Base-by-base conservation (phyloP, 495 filamentous ascomycete species). In the Penicillium herquei region DNA sequence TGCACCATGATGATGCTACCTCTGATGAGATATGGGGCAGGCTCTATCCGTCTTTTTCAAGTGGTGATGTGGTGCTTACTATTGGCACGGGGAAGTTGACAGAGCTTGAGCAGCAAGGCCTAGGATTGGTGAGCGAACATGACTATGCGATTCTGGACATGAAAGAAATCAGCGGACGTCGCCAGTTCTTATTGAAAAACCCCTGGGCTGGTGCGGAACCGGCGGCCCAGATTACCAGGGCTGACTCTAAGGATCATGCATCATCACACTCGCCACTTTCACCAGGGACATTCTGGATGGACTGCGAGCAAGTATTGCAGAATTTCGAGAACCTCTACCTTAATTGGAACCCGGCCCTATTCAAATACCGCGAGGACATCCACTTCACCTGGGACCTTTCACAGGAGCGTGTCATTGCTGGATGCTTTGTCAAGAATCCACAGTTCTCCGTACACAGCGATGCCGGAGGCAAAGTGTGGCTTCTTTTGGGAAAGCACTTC, bases 241-340 rank as follows among this genome's bases (percentile, higher is more conserved):
- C 48, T 45, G 62, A 57, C 17, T 32, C 45, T 5, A 10, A 7
- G 16, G 58, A 66, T 12, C 13, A 44, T 17, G 35, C 54, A 18
- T 44, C 56, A 18, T 47, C 60, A 17, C 43, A 52, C 31, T 55
- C 65, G 6, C 59, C 64, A 37, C 63, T 75, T 37, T 66, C 72
- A 0, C 86, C 88, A 13, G 91, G 92, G 8, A 86, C 84, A 21
- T 96, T 98, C 66, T 97, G 94, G 92, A 96, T 98, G 76, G 83
- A 85, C 30, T 81, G 92, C 37, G 86, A 92, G 51, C 87, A 90
- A 48, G 83, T 96, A 7, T 79, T 91, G 32, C 92, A 94, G 61
- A 84, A 94, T 62, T 99, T 96, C 58, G 90, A 96, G 56, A 95
- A 92, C 21, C 79, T 98, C 31, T 99, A 98, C 70, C 75, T 98